Base-by-base conservation (phyloP, 1,284 basidiomycete genomes). In the Austroboletus olivaceoglutinosus region DNA sequence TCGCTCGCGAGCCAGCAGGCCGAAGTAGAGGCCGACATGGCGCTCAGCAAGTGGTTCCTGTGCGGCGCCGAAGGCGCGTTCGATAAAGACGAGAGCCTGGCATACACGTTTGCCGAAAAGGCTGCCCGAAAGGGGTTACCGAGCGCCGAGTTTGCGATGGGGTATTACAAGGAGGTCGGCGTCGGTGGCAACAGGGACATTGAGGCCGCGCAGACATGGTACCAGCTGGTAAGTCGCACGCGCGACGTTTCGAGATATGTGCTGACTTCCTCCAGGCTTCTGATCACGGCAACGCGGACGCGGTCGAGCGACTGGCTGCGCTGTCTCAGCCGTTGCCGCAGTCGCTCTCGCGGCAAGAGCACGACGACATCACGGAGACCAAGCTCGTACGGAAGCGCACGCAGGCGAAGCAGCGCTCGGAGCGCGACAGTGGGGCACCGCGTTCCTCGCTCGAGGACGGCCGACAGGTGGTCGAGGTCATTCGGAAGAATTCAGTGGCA, bases 11-110 rank as follows among this genome's bases (percentile, higher is more conserved):
- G 83, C 51, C 86, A 94, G 70, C 82, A 87, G 58, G 90, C 90
- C 30, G 91, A 97, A 70, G 76, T 81, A 38, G 93, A 98, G 65
- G 95, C 95, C 0, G 93, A 98, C 68, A 95, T 98, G 93, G 93
- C 92, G 8, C 76, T 97, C 43, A 86, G 82, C 70, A 97, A 95
- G 70, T 97, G 93, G 94, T 97, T 96, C 76, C 71, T 97, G 45
- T 96, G 93, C 66, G 92, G 91, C 0, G 84, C 84, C 0, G 86
- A 91, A 33, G 82, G 82, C 21, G 75, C 71, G 45, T 96, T 98
- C 60, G 90, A 91, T 25, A 94, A 94, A 71, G 93, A 97, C 69
- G 94, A 98, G 67, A 73, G 69, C 1, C 76, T 98, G 2, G 94
- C 95, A 1, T 85, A 84, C 60, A 91, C 87, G 0, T 98, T 97